Conservation (phyloP, 23 red algal genomes). For the Cyanidiococcus yangmingshanensis region DNA sequence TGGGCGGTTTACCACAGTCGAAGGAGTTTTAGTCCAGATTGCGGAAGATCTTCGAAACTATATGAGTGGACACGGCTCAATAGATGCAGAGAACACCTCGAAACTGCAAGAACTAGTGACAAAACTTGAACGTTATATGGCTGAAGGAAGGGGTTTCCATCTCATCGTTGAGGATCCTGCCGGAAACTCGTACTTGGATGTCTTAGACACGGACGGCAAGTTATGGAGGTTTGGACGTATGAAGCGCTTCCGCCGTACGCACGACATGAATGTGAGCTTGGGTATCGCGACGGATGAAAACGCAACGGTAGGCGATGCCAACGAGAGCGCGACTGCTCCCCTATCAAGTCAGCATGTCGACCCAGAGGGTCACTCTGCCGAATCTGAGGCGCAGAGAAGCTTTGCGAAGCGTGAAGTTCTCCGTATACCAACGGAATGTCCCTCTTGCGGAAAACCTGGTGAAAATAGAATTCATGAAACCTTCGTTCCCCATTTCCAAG, state of each 20-base stretch:
- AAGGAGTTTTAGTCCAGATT: constrained; percentile 24
- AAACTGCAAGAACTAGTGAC: background rate
- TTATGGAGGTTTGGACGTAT: background rate
- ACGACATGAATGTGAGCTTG: constrained; percentile 19
- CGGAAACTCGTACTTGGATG: constrained; percentile 24
- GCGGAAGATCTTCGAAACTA: constrained; percentile 19
- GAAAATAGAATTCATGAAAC: constrained; percentile 43
- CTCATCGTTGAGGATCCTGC: constrained; percentile 26
- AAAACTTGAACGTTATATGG: background rate
- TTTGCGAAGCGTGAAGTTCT: constrained; percentile 27
- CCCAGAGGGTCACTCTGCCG: background rate
- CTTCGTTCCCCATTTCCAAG: constrained; percentile 33
- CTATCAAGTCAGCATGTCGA: background rate
- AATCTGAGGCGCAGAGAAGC: background rate
- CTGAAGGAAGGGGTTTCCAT: constrained; percentile 8
- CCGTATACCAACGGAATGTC: constrained; percentile 19
- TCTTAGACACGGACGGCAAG: background rate
- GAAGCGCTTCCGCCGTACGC: background rate
- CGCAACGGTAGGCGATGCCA: constrained; percentile 5
- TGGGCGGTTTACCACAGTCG: constrained; percentile 42
- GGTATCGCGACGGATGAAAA: constrained; percentile 4
- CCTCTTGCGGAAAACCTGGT: constrained; percentile 28
- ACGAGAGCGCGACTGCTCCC: too few relatives aligned
- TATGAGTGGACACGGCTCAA: background rate
- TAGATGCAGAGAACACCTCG: background rate